Evolutionary conservation across 116 monocot species (phyloP).

Genomic region (Trichopus zeylanicus): DNA sequence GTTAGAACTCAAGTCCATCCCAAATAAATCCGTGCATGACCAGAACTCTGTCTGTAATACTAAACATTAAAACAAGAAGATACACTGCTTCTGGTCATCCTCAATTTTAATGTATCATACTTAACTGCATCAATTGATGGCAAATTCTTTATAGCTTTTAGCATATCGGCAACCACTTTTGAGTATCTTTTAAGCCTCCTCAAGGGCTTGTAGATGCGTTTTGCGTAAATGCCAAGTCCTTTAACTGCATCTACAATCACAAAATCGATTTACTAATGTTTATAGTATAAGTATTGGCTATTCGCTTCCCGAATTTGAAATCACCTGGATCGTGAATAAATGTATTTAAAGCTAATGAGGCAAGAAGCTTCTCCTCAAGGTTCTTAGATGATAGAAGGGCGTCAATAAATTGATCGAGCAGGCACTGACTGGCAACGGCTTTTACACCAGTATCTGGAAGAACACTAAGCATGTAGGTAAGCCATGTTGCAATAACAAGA

Average conservation of each 20-base stretch:
- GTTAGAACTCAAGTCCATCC: conserved; percentile 24
- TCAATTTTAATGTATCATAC: neutral
- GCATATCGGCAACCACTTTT: conserved; percentile 22
- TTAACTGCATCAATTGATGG: conserved; percentile 35
- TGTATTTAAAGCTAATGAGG: conserved; percentile 30
- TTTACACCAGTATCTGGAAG: conserved; percentile 38
- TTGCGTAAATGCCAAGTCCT: conserved; percentile 25
- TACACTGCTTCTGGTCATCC: neutral
- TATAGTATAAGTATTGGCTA: neutral
- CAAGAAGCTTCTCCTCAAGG: conserved; percentile 39
- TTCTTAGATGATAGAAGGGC: conserved; percentile 33
- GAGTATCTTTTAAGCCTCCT: conserved; percentile 39
- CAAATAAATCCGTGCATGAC: conserved; percentile 37
- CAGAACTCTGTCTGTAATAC: conserved; percentile 39
- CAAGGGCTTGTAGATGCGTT: conserved; percentile 30
- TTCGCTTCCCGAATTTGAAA: neutral
- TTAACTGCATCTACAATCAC: conserved; percentile 29
- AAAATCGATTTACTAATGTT: neutral
- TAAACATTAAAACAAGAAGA: conserved; percentile 1
- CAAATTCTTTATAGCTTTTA: conserved; percentile 37
- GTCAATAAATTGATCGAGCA: conserved; percentile 33
- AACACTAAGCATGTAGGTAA: conserved; percentile 27
- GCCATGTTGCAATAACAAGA: conserved; percentile 40
- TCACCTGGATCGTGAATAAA: conserved; percentile 41
- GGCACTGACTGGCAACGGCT: conserved; percentile 25